Evolutionary conservation across 225 moss, liverwort and hornwort species (phyloP).

Genomic region (Sphagnum tenellum): DNA sequence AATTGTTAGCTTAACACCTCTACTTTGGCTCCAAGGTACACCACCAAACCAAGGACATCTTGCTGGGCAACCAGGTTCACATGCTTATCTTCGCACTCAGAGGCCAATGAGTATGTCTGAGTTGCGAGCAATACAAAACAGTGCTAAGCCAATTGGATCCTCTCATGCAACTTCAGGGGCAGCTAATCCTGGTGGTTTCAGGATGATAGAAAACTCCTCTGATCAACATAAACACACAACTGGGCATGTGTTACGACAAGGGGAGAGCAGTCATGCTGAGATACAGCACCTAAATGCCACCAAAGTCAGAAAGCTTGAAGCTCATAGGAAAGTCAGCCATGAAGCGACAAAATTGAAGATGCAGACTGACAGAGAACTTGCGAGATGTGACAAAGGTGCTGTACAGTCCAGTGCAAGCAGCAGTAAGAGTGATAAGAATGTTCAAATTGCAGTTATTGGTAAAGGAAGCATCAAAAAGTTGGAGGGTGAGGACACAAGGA

Average conservation of each 20-base stretch:
- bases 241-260: slow-evolving; percentile 24
- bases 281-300: slow-evolving; percentile 30
- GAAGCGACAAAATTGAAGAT: slow-evolving; percentile 13
- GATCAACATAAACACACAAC: slow-evolving; percentile 14
- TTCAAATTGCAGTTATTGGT: slow-evolving; percentile 10
- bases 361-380: slow-evolving; percentile 7
- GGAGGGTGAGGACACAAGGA: slow-evolving; percentile 15
- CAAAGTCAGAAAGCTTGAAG: neutral
- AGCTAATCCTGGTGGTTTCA: slow-evolving; percentile 3
- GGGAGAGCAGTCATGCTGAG: slow-evolving; percentile 38
- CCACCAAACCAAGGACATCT: slow-evolving; percentile 34
- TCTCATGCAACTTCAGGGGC: neutral
- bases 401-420: slow-evolving; percentile 7
- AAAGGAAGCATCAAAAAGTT: slow-evolving; percentile 27
- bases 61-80: slow-evolving; percentile 22
- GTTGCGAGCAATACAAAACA: neutral
- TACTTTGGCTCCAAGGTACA: slow-evolving; percentile 56
- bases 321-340: slow-evolving; percentile 10
- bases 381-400: slow-evolving; percentile 11
- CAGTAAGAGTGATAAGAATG: slow-evolving; percentile 4
- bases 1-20: slow-evolving; percentile 43
- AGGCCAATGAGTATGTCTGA: slow-evolving; percentile 4
- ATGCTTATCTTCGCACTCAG: slow-evolving; percentile 28
- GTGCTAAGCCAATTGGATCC: too few species aligned
- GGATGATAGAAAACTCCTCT: neutral